A percentile compares a stretch with the other conserved stretches of the same genome.
These are phyloP conservation scores for Boletus speciosus DNA, from an alignment of 768 basidiomycete genomes.

Conservation along the genomic window DNA sequence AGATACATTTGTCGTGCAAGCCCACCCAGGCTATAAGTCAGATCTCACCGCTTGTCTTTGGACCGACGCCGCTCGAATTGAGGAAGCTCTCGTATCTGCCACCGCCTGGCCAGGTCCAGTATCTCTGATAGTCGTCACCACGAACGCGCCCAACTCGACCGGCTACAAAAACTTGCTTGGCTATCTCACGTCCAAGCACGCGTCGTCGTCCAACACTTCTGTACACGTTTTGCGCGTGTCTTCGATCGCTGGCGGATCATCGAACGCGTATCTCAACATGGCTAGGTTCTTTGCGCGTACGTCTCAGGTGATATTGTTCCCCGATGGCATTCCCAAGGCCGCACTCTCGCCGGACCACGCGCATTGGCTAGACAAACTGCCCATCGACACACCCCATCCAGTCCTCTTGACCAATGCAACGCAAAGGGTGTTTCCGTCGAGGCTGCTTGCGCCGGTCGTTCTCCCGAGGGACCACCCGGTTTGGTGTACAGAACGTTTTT, in stretches of 20 bases:
- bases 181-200: constrained; percentile 3
- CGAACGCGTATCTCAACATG: constrained; percentile 58
- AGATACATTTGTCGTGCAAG: constrained; percentile 36
- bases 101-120: constrained; percentile 47
- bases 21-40: neutral
- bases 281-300: constrained; percentile 58
- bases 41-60: constrained; percentile 50
- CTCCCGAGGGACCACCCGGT: constrained; percentile 41
- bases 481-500: constrained; percentile 63
- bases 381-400: constrained; percentile 16
- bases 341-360: constrained; percentile 15
- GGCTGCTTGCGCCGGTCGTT: constrained; percentile 44
- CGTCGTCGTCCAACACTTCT: constrained; percentile 30
- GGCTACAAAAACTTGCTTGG: constrained; percentile 20
- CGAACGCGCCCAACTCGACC: constrained; percentile 27
- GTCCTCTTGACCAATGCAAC: constrained; percentile 29
- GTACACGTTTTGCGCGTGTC: constrained; percentile 47
- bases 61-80: constrained; percentile 37
- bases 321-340: constrained; percentile 36
- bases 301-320: constrained; percentile 47
- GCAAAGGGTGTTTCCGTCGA: constrained; percentile 37
- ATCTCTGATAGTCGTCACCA: constrained; percentile 47
- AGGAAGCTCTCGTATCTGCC: constrained; percentile 35
- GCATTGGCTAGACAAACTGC: constrained; percentile 15
- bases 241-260: constrained; percentile 35